Conservation (phyloP, 352 stramenopile species). For the Aphanomyces astaci region DNA sequence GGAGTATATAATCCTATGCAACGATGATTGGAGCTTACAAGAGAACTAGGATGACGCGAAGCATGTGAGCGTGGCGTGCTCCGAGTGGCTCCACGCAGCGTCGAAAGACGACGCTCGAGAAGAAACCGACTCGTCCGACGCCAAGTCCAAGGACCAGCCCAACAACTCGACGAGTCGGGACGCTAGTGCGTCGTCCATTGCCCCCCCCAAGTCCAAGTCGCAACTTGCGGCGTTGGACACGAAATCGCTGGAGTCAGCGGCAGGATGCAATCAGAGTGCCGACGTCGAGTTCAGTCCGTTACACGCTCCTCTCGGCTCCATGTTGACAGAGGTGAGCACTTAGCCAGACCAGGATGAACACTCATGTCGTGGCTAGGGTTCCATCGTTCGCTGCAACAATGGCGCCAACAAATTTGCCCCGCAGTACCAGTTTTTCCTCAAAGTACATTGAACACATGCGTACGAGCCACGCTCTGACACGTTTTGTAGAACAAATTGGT, state of each 20-base stretch:
- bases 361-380: neutral
- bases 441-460: conserved; percentile 19
- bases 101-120: neutral
- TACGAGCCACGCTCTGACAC: neutral
- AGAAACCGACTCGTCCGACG: neutral
- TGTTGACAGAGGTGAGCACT: neutral
- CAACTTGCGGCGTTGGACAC: neutral
- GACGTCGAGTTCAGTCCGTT: conserved; percentile 1
- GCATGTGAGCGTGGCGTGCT: conserved; percentile 22
- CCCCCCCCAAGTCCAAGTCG: neutral
- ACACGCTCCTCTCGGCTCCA: neutral
- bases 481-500: conserved; percentile 32
- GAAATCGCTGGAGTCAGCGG: neutral
- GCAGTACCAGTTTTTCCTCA: conserved; percentile 59
- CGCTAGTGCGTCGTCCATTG: neutral
- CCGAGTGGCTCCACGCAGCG: conserved; percentile 16
- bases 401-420: conserved; percentile 50
- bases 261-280: neutral
- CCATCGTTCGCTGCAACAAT: conserved; percentile 22
- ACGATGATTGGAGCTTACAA: neutral
- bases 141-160: neutral
- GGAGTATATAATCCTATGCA: neutral
- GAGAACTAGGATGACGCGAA: conserved; percentile 17
- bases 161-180: neutral
- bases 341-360: neutral